Evolutionary conservation across 1,284 basidiomycete genomes (phyloP).

Genomic region (Trichosporon sp.): DNA sequence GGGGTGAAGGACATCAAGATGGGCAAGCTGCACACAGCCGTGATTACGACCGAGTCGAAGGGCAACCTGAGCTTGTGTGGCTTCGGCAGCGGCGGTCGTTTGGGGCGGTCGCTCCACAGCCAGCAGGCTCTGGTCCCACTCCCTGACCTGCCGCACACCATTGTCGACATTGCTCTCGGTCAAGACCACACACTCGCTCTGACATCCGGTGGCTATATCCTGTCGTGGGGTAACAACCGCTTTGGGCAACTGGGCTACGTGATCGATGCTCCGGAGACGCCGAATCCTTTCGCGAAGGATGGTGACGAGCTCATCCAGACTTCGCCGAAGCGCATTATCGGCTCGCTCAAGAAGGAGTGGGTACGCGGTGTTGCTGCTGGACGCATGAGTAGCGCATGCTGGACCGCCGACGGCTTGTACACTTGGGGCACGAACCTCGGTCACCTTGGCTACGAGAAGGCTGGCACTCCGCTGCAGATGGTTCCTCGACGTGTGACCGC

Average conservation of each 20-base stretch:
- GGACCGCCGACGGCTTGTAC: conserved; percentile 75
- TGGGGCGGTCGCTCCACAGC: conserved; percentile 71
- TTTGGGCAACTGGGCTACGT: conserved; percentile 84
- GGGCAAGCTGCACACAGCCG: conserved; percentile 74
- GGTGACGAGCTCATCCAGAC: conserved; percentile 62
- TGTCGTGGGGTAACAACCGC: conserved; percentile 85
- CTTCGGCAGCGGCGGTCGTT: conserved; percentile 77
- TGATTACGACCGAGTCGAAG: conserved; percentile 65
- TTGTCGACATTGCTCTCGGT: conserved; percentile 68
- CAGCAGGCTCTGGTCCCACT: conserved; percentile 67
- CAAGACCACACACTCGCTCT: conserved; percentile 91
- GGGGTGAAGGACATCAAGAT: conserved; percentile 65
- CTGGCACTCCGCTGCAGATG: conserved; percentile 69
- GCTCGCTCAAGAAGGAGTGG: conserved; percentile 70
- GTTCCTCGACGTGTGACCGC: conserved; percentile 77
- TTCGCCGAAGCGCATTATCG: conserved; percentile 68
- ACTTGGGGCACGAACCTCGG: conserved; percentile 96
- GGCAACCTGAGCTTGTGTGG: conserved; percentile 79
- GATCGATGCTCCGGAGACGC: conserved; percentile 56
- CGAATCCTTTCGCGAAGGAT: conserved; percentile 30
- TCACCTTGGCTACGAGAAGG: conserved; percentile 80
- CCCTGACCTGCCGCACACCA: conserved; percentile 56
- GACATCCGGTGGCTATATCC: conserved; percentile 71
- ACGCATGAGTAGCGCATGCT: conserved; percentile 81
- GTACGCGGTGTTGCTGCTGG: conserved; percentile 82